phyloP scores from a whole-genome alignment of 495 filamentous ascomycete species.

The Glarea lozoyensis region DNA sequence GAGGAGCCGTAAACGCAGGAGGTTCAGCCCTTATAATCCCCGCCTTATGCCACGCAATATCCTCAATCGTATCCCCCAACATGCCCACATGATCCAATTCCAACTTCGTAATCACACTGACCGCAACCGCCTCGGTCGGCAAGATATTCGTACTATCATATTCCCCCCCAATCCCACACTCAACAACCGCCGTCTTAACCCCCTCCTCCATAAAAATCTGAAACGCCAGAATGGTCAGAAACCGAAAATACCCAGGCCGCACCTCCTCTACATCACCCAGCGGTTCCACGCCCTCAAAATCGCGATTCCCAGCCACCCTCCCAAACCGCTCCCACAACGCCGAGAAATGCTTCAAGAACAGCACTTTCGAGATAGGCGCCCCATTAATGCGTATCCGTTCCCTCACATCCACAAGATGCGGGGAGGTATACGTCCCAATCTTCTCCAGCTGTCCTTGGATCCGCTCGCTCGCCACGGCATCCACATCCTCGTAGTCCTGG shows the following conservation, averaged over 20 bases:
- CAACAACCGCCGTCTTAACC: constrained; percentile 75
- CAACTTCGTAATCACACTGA: constrained; percentile 69
- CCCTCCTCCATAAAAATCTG: constrained; percentile 75
- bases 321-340: constrained; percentile 58
- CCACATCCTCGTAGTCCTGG: no score
- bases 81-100: constrained; percentile 84
- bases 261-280: constrained; percentile 45
- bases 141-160: constrained; percentile 90
- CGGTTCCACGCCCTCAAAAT: neutral
- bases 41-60: constrained; percentile 96
- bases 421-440: constrained; percentile 59
- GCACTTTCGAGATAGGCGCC: constrained; percentile 33
- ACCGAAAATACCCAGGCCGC: constrained; percentile 79
- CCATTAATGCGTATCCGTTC: constrained; percentile 59
- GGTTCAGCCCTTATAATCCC: constrained; percentile 75
- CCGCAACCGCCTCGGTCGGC: constrained; percentile 48
- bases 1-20: constrained; percentile 65
- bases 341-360: constrained; percentile 56
- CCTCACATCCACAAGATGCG: constrained; percentile 50
- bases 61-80: constrained; percentile 74
- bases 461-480: neutral
- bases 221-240: constrained; percentile 79
- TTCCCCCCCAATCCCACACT: constrained; percentile 88
- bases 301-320: constrained; percentile 44
- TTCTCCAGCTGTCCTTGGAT: constrained; percentile 17